These are phyloP conservation scores for Neurospora sp. DNA, from an alignment of 495 filamentous ascomycete genomes.

Conservation along the genomic window DNA sequence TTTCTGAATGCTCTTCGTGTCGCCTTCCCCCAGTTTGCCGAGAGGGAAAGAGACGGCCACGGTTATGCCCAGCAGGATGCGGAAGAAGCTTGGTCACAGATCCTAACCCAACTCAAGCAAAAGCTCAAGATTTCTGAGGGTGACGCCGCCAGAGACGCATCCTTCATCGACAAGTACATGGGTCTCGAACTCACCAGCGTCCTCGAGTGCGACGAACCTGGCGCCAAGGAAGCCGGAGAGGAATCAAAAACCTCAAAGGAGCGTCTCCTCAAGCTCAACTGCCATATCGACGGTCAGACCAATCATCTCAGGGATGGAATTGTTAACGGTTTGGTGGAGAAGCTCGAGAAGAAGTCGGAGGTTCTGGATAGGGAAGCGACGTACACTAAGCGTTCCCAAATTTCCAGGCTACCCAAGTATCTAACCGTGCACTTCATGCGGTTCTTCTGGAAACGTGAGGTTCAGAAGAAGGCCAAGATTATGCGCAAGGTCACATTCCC, in stretches of 20 bases:
- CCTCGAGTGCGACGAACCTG: constrained; percentile 74
- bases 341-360: constrained; percentile 81
- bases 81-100: constrained; percentile 97
- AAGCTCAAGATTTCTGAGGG: constrained; percentile 59
- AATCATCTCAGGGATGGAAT: constrained; percentile 90
- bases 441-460: constrained; percentile 93
- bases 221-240: constrained; percentile 67
- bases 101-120: constrained; percentile 72
- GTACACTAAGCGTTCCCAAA: constrained; percentile 85
- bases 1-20: constrained; percentile 77
- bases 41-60: constrained; percentile 66
- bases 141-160: constrained; percentile 40
- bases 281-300: constrained; percentile 76
- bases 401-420: constrained; percentile 86
- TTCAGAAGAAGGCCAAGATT: constrained; percentile 97
- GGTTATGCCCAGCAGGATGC: constrained; percentile 95
- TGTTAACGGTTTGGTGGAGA: constrained; percentile 66
- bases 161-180: constrained; percentile 87
- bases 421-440: constrained; percentile 95
- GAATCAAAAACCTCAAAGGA: constrained; percentile 56
- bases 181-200: constrained; percentile 66
- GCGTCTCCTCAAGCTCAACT: constrained; percentile 84
- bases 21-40: constrained; percentile 88
- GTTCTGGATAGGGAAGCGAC: constrained; percentile 63
- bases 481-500: constrained; percentile 98